A percentile compares a stretch with the other conserved stretches of the same genome.
These are phyloP conservation scores for Macrotyloma uniflorum DNA, from an alignment of 306 rosid species.

Conservation along the genomic window DNA sequence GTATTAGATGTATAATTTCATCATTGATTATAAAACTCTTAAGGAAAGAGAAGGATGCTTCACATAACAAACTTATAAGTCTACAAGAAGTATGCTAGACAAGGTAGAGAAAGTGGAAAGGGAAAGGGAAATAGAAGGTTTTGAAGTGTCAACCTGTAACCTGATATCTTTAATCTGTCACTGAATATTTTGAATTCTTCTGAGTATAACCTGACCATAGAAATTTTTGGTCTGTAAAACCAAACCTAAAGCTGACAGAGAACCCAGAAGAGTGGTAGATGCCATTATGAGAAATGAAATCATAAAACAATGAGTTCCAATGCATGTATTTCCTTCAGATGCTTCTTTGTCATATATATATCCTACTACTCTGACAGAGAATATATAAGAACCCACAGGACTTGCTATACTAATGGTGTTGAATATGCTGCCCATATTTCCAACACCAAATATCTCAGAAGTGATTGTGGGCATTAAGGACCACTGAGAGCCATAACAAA, in stretches of 20 bases:
- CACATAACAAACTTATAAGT: too few species aligned
- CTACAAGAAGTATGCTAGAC: too few species aligned
- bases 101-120: too few species aligned
- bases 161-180: constrained; percentile 16
- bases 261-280: constrained; percentile 53
- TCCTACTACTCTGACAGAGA: constrained; percentile 72
- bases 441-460: constrained; percentile 75
- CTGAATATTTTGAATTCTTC: constrained; percentile 38
- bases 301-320: constrained; percentile 61
- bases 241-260: constrained; percentile 56
- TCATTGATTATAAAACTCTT: too few species aligned
- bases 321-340: constrained; percentile 45
- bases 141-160: too few species aligned
- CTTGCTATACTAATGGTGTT: constrained; percentile 68
- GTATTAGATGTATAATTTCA: too few species aligned
- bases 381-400: constrained; percentile 71
- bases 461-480: constrained; percentile 74
- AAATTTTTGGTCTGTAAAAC: constrained; percentile 58
- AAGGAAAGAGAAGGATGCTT: too few species aligned
- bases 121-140: too few species aligned
- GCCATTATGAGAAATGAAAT: constrained; percentile 62
- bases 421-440: constrained; percentile 75
- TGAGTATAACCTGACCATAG: constrained; percentile 48
- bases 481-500: constrained; percentile 87
- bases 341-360: constrained; percentile 70